Evolutionary conservation across 768 basidiomycete genomes (phyloP), one percentile per base, ranked within the genome.

Genomic region (Thelephora aurantiotincta): DNA sequence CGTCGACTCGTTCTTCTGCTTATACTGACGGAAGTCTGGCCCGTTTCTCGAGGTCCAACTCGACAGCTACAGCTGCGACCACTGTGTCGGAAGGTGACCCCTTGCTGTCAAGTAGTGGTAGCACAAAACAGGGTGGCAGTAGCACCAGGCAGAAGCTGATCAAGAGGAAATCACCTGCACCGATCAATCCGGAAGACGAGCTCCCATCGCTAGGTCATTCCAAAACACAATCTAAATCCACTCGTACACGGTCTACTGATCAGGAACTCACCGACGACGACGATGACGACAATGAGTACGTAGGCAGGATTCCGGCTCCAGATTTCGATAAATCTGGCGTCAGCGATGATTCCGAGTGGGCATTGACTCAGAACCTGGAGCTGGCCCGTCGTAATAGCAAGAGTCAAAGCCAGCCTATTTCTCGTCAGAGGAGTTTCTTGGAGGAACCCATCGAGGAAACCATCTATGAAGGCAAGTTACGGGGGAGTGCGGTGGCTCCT

Each of bases 351-450:
- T 85, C 82, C 13, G 87, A 90, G 57, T 73, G 74, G 54, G 84
- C 93, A 58, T 68, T 94, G 46, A 73, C 80, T 18, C 70, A 76
- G 66, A 80, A 82, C 43, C 65, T 96, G 45, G 87, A 87, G 52
- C 66, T 94, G 44, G 92, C 92, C 5, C 69, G 87, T 50, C 74
- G 75, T 54, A 96, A 96, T 59, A 89, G 88, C 59, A 30, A 30
- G 26, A 30, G 26, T 30, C 71, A 80, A 57, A 84, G 73, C 60
- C 88, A 90, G 54, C 72, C 75, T 49, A 72, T 68, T 14, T 72
- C 72, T 43, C 58, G 61, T 43, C 58, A 66, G 38, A 49, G 66
- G 41, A 52, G 73, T 46, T 56, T 65, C 5, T 56, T 72, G 53
- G 74, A 77, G 13, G 63, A 56, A 23, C 68, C 74, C 2, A 58